A percentile compares a stretch with the other conserved stretches of the same genome.
Evolutionary conservation across 768 basidiomycete genomes (phyloP).

Genomic region (Pleurotus giganteus): DNA sequence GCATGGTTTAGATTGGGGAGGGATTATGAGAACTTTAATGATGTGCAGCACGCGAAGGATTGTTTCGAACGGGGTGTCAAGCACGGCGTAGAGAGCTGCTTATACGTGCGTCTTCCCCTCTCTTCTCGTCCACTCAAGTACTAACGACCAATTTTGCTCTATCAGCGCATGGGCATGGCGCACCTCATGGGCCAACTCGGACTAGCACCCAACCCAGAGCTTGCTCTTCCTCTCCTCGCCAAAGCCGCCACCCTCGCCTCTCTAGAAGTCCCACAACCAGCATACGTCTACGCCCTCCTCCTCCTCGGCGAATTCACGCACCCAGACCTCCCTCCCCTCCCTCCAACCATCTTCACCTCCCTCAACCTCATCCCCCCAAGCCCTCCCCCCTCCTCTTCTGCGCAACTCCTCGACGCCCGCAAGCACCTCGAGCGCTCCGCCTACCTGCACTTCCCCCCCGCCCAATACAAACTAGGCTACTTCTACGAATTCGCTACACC

Average conservation of each 20-base stretch:
- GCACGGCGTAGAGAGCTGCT: conserved; percentile 71
- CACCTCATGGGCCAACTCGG: conserved; percentile 85
- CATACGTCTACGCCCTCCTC: conserved; percentile 86
- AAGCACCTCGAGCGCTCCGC: conserved; percentile 82
- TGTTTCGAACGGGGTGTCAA: conserved; percentile 86
- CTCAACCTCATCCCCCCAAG: conserved; percentile 48
- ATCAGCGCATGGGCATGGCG: conserved; percentile 91
- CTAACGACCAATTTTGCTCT: background rate
- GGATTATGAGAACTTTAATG: conserved; percentile 89
- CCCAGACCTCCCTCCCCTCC: conserved; percentile 45
- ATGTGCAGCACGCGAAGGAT: conserved; percentile 68
- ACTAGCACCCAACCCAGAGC: conserved; percentile 46
- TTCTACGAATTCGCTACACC: conserved; percentile 89
- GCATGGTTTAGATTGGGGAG: conserved; percentile 92
- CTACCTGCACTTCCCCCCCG: conserved; percentile 78
- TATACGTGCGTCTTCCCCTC: conserved; percentile 59
- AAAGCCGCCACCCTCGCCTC: conserved; percentile 75
- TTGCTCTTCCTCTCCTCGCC: conserved; percentile 70
- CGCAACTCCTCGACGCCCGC: conserved; percentile 59
- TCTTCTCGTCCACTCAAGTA: conserved; percentile 3
- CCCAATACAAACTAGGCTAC: conserved; percentile 91
- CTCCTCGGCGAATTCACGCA: conserved; percentile 83
- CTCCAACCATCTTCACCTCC: conserved; percentile 10
- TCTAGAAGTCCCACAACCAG: conserved; percentile 79
- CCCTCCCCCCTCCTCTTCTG: conserved; percentile 49